Conservation (phyloP, 805 yeast species). For the Saccharomycopsis babjevae region DNA sequence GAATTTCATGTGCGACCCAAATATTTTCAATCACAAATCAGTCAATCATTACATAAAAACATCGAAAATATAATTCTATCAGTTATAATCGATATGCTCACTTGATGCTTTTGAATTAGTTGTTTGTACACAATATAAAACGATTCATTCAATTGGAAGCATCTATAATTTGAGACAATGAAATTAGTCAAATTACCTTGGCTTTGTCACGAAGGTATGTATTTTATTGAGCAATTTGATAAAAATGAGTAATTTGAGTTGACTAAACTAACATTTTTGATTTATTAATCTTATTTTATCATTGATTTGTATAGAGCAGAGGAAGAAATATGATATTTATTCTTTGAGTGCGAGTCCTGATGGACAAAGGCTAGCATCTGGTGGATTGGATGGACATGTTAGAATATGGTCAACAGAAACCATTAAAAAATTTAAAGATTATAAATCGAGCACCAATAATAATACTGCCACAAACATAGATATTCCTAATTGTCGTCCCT, state of each 20-base stretch:
- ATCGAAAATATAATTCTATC: neutral
- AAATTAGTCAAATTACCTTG: conserved; percentile 60
- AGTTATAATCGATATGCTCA: too few relatives aligned
- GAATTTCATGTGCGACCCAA: neutral
- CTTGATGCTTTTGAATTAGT: neutral
- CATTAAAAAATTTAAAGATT: conserved; percentile 32
- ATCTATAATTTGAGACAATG: conserved; percentile 29
- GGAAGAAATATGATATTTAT: conserved; percentile 73
- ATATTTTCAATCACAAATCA: neutral
- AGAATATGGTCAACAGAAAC: conserved; percentile 74
- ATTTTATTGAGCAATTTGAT: too few relatives aligned
- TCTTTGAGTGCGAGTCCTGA: conserved; percentile 73
- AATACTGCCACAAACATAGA: conserved; percentile 21
- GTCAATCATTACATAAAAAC: neutral
- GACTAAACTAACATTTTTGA: conserved; percentile 2
- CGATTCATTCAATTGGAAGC: neutral
- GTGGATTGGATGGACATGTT: conserved; percentile 84
- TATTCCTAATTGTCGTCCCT: conserved; percentile 38
- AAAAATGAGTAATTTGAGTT: neutral
- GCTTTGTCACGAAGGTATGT: conserved; percentile 48
- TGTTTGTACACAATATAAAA: neutral
- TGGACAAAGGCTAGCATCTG: conserved; percentile 81
- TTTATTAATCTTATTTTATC: neutral
- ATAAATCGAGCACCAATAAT: conserved; percentile 4
- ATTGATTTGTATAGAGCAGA: conserved; percentile 45